Evolutionary conservation across 345 rosid species (phyloP), one percentile per base, ranked within the genome.

Genomic region (Limnanthes douglasii): DNA sequence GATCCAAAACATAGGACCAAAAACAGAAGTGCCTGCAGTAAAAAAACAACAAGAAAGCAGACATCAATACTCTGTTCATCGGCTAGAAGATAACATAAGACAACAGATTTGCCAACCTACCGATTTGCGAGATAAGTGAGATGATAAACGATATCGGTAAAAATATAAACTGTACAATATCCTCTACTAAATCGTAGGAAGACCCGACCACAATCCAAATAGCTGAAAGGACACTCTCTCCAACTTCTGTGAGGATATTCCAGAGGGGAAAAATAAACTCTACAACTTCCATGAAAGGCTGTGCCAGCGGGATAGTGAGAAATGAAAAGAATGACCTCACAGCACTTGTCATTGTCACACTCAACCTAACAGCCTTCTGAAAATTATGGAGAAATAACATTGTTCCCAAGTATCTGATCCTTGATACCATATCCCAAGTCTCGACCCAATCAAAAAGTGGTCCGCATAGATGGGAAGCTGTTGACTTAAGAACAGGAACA

Each of bases 391-490:
- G 78, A 62, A 92, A 85, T 38, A 92, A 59, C 96, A 92, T 92
- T 14, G 99, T 92, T 46, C 99, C 99, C 64, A 92, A 53, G 74
- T 92, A 92, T 61, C 71, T 75, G 49, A 92, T 85, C 46, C 95
- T 69, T 2, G 96, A 70, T 6, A 74, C 84, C 99, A 85, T 85
- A 56, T 92, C 99, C 96, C 96, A 85, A 26, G 81, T 81, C 39
- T 85, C 96, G 50, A 78, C 58, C 99, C 99, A 81, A 53, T 85
- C 86, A 43, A 92, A 58, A 35, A 92, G 81, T 8, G 95, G 96
- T 8, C 96, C 99, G 50, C 72, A 78, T 43, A 92, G 53, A 31
- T 78, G 73, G 38, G 93, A 52, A 10, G 90, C 96, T 45, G 90
- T 69, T 18, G 93, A 76, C 69, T 92, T 92, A 4, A 92, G 90